phyloP scores from a whole-genome alignment of 1,284 basidiomycete species.

The Boletus sp. region DNA sequence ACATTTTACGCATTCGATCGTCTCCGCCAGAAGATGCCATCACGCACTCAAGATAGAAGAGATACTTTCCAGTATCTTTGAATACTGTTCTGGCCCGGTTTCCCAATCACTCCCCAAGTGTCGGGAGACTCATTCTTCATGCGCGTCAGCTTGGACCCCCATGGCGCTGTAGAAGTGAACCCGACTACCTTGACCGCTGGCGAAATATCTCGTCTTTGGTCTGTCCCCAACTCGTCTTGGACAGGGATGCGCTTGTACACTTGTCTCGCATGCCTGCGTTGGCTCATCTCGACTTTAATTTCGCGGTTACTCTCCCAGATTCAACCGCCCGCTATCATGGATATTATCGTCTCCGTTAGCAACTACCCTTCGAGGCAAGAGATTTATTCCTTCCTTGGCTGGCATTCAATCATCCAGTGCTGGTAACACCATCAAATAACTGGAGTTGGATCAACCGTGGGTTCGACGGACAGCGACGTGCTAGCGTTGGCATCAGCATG shows the following conservation, averaged over 20 bases:
- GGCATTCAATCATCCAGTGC: not conserved
- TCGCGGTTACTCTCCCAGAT: not conserved
- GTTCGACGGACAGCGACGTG: not conserved
- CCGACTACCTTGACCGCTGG: not conserved
- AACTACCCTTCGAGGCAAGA: not conserved
- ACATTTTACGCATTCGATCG: too few relatives aligned
- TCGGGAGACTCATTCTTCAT: too few relatives aligned
- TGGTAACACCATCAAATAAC: not conserved
- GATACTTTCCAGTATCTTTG: slow-evolving; percentile 20
- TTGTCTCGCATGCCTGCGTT: not conserved
- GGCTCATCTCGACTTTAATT: not conserved
- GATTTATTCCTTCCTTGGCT: not conserved
- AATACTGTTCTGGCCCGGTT: slow-evolving; percentile 14
- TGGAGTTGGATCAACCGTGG: not conserved
- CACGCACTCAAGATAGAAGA: slow-evolving; percentile 24
- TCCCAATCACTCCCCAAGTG: not conserved
- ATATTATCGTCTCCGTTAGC: not conserved
- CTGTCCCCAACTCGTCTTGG: not conserved
- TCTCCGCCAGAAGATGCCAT: slow-evolving; percentile 6
- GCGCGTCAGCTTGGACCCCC: not conserved
- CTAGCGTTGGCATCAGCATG: not conserved
- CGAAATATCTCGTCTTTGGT: not conserved
- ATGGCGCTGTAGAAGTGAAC: not conserved
- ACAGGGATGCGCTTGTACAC: not conserved
- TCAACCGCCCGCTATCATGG: not conserved